These are phyloP conservation scores for Penicillium polonicum DNA, from an alignment of 2,329 filamentous ascomycete genomes.

Conservation along the genomic window DNA sequence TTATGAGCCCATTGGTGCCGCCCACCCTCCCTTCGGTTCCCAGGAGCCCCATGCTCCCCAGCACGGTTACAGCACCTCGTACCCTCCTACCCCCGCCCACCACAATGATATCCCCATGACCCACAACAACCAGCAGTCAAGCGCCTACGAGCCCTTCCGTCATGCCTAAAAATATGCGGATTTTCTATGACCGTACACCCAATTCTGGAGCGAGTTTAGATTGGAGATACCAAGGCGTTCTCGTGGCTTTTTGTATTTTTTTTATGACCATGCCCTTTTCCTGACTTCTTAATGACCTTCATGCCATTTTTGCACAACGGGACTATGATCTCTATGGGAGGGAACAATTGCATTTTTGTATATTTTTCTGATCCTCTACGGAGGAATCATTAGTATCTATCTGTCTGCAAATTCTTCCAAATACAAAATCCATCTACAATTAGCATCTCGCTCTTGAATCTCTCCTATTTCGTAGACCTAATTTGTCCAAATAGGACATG, in stretches of 20 bases:
- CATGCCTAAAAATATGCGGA: conserved; percentile 29
- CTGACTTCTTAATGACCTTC: conserved; percentile 12
- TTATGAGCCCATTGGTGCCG: conserved; percentile 54
- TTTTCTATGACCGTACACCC: conserved; percentile 8
- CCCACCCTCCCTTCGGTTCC: conserved; percentile 22
- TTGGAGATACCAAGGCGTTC: conserved; percentile 24
- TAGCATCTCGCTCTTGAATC: background rate
- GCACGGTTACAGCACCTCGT: conserved; percentile 25
- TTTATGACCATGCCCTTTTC: conserved; percentile 13
- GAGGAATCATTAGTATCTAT: background rate
- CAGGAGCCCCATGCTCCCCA: conserved; percentile 10
- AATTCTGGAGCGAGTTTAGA: conserved; percentile 22
- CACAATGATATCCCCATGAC: conserved; percentile 28
- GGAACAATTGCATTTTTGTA: conserved; percentile 5
- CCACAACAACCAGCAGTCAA: conserved; percentile 22
- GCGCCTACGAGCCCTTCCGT: conserved; percentile 41
- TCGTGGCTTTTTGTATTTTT: conserved; percentile 9
- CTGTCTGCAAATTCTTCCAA: background rate
- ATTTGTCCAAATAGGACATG: background rate
- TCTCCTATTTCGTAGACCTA: background rate
- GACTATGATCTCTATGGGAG: background rate
- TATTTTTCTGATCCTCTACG: background rate
- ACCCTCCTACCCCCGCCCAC: conserved; percentile 25
- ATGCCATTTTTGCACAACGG: conserved; percentile 5
- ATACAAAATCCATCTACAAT: background rate